Percentiles rank a stretch among this genome's conserved stretches.
These are phyloP conservation scores for Microcyclospora pomicola DNA, from an alignment of 2,329 filamentous ascomycete genomes.

Conservation along the genomic window DNA sequence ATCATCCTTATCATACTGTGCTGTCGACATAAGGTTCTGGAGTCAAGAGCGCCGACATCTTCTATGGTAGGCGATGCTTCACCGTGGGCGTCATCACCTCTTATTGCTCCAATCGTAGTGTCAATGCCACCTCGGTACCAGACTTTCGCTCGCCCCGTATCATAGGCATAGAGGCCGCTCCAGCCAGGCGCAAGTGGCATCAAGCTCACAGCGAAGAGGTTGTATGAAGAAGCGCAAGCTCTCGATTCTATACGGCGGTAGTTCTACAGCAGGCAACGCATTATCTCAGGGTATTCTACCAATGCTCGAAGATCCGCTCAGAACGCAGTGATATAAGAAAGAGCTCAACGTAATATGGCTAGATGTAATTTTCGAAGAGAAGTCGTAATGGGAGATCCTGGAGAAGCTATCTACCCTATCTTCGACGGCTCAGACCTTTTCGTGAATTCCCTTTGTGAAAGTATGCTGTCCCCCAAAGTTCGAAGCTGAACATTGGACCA, in stretches of 20 bases:
- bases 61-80: conserved; percentile 24
- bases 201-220: conserved; percentile 17
- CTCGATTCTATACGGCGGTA: conserved; percentile 34
- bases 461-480: too few relatives aligned
- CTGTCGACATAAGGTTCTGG: neutral
- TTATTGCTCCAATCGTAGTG: conserved; percentile 29
- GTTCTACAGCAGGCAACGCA: conserved; percentile 31
- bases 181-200: conserved; percentile 21
- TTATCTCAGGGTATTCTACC: conserved; percentile 30
- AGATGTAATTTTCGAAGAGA: too few relatives aligned
- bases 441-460: too few relatives aligned
- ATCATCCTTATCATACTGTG: neutral
- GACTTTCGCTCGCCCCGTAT: conserved; percentile 31
- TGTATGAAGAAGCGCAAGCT: conserved; percentile 33
- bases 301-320: conserved; percentile 23
- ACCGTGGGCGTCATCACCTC: conserved; percentile 27
- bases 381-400: too few relatives aligned
- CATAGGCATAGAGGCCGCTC: conserved; percentile 27
- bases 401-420: too few relatives aligned
- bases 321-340: conserved; percentile 22
- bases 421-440: too few relatives aligned
- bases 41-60: conserved; percentile 15
- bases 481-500: too few relatives aligned
- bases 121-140: conserved; percentile 26
- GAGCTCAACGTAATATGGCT: conserved; percentile 21